These are phyloP conservation scores for Pugionium cornutum DNA, from an alignment of 345 rosid species.

Conservation along the genomic window DNA sequence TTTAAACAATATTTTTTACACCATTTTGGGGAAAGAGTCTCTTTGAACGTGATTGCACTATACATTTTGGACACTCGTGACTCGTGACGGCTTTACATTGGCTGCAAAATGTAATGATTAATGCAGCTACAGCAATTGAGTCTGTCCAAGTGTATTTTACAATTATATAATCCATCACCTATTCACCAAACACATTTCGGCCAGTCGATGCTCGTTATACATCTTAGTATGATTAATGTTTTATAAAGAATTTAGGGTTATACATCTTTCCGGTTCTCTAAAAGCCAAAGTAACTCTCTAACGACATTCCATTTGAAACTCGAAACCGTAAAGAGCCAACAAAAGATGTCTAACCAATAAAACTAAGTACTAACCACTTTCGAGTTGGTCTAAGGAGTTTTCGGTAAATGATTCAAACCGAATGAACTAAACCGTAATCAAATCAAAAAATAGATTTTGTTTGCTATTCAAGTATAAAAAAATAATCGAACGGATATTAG, in stretches of 20 bases:
- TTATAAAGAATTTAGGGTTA: neutral
- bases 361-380: neutral
- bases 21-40: conserved; percentile 11
- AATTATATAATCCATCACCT: neutral
- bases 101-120: conserved; percentile 25
- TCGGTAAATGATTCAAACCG: no score
- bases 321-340: neutral
- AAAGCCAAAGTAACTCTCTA: neutral
- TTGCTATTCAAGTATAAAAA: no score
- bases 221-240: no score
- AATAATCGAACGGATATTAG: no score
- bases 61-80: conserved; percentile 32
- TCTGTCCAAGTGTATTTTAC: conserved; percentile 21
- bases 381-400: neutral
- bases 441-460: no score
- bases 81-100: conserved; percentile 36
- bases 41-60: conserved; percentile 36
- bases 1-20: no score
- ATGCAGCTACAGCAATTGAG: conserved; percentile 21
- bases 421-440: no score
- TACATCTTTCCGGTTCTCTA: conserved; percentile 5
- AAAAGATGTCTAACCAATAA: neutral
- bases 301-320: neutral
- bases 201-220: neutral
- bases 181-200: neutral